These are phyloP conservation scores for Arctium minus DNA, from an alignment of 129 eudicot genomes.

Conservation along the genomic window DNA sequence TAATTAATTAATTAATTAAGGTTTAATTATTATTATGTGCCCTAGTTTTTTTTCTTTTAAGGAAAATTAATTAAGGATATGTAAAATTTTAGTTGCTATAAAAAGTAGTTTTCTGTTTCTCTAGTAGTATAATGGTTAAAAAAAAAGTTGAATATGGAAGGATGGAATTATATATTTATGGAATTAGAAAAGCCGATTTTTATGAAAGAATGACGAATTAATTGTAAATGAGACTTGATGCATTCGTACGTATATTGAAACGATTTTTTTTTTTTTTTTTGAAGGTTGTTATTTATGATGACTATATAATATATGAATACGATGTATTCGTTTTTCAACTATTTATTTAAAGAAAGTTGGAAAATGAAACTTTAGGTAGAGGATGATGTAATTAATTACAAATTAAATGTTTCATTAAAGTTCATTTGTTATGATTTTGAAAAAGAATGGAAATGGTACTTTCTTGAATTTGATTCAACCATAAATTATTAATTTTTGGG, in stretches of 20 bases:
- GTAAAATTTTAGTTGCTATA: constrained; percentile 17
- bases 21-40: constrained; percentile 16
- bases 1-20: constrained; percentile 5
- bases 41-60: background rate
- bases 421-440: background rate
- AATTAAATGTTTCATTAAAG: background rate
- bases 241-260: background rate
- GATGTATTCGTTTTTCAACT: too few relatives aligned
- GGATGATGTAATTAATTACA: background rate
- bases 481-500: background rate
- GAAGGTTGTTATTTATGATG: background rate
- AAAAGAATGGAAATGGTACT: background rate
- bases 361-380: too few relatives aligned
- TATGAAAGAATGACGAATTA: background rate
- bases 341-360: background rate
- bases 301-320: too few relatives aligned
- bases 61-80: constrained; percentile 10
- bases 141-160: background rate
- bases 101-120: constrained; percentile 14
- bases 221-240: background rate
- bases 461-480: background rate
- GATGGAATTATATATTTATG: too few relatives aligned
- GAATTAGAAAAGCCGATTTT: constrained; percentile 1
- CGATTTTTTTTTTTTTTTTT: background rate
- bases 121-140: background rate